Evolutionary conservation across 768 basidiomycete species (phyloP), one percentile per base, ranked within the genome.

Genomic region (Lactarius sp.): DNA sequence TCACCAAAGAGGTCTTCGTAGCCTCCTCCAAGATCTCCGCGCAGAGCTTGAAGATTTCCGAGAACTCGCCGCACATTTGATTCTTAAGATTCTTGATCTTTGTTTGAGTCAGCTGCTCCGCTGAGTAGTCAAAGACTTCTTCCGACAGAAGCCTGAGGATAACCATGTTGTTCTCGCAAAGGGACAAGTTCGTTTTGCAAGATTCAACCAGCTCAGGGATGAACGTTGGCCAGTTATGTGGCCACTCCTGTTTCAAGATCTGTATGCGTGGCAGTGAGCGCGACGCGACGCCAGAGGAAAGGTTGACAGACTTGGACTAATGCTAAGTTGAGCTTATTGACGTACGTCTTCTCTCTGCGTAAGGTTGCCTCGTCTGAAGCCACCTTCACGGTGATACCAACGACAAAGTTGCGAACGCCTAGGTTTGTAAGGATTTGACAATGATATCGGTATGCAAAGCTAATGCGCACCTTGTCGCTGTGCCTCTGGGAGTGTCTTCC

Each of bases 111-210:
- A 99, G 90, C 75, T 96, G 93, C 70, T 99, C 97, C 3, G 97
- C 94, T 4, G 94, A 97, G 76, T 89, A 99, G 75, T 99, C 97
- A 72, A 99, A 99, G 62, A 99, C 93, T 75, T 99, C 97, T 73
- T 99, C 97, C 0, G 94, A 96, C n/a, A 98, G 82, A 13, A 99
- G 82, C 72, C 92, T 92, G 69, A 98, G 82, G 73, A 99, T 98
- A 75, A 94, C 84, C 97, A 99, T 99, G 78, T 99, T 99, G 82
- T 99, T 99, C 78, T 99, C 97, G 82, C 97, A 98, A 36, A 98
- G 83, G 2, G 92, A 87, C 46, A 98, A 84, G 73, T 94, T 98
- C 49, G 92, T 93, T 76, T 96, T 96, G 50, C 96, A 98, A 8
- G 96, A 97, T 69, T 94, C 89, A 63, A 98, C 94, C 52, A 98